Conservation (phyloP, 2,329 filamentous ascomycete genomes). For the Annulohypoxylon truncatum region DNA sequence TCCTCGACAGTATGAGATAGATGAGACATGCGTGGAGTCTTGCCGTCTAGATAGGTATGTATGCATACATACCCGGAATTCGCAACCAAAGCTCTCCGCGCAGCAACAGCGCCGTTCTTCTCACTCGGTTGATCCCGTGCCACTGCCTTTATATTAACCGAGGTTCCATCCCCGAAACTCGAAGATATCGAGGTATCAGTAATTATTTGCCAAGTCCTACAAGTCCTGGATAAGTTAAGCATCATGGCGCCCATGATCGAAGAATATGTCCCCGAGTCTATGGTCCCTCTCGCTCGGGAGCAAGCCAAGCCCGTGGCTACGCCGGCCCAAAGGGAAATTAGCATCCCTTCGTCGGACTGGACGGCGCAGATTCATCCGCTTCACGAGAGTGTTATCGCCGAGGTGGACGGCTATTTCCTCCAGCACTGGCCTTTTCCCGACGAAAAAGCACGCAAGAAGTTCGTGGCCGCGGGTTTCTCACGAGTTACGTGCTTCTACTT, state of each 20-base stretch:
- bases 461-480: slow-evolving; percentile 51
- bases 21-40: not conserved
- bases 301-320: not conserved
- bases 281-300: not conserved
- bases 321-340: not conserved
- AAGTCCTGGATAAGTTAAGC: not conserved
- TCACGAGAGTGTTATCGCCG: slow-evolving; percentile 43
- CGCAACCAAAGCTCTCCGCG: not conserved
- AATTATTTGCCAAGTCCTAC: not conserved
- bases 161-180: not conserved
- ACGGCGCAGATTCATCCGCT: slow-evolving; percentile 43
- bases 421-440: slow-evolving; percentile 53
- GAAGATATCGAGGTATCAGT: not conserved
- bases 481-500: slow-evolving; percentile 55
- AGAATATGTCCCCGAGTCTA: not conserved
- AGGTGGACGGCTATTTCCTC: slow-evolving; percentile 55
- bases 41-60: not conserved
- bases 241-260: slow-evolving; percentile 9
- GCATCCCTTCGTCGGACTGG: slow-evolving; percentile 13
- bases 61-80: not conserved
- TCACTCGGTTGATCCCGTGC: not conserved
- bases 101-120: not conserved
- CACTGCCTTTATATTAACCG: not conserved
- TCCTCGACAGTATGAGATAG: not conserved
- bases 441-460: slow-evolving; percentile 49